Conservation (phyloP, 352 stramenopile species). For the Phytophthora niederhauseri region DNA sequence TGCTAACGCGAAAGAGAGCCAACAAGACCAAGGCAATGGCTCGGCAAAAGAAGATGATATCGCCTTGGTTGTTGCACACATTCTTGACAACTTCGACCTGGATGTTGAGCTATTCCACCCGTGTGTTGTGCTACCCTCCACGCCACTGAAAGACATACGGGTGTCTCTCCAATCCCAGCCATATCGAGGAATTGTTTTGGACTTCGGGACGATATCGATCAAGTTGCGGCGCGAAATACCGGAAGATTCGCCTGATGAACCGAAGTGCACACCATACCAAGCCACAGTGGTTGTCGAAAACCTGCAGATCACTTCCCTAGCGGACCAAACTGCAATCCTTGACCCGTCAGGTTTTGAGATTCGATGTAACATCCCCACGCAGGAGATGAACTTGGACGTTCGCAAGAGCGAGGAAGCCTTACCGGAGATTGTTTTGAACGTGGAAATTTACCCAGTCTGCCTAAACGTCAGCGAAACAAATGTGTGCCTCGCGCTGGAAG, state of each 20-base stretch:
- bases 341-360: constrained; percentile 47
- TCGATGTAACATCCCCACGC: constrained; percentile 23
- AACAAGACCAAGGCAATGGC: neutral
- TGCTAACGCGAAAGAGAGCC: neutral
- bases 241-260: constrained; percentile 7
- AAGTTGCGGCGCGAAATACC: constrained; percentile 25
- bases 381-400: constrained; percentile 1
- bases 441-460: constrained; percentile 43
- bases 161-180: constrained; percentile 34
- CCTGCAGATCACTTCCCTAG: constrained; percentile 40
- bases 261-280: constrained; percentile 16
- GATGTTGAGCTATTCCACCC: constrained; percentile 53
- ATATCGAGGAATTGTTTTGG: constrained; percentile 48
- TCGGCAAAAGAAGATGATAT: constrained; percentile 15
- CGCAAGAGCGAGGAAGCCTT: neutral
- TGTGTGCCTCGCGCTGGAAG: constrained; percentile 42
- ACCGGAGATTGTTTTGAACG: constrained; percentile 27
- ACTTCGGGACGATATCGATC: constrained; percentile 56
- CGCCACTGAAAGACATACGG: constrained; percentile 39
- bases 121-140: constrained; percentile 51
- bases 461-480: constrained; percentile 56
- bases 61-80: constrained; percentile 15
- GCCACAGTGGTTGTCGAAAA: constrained; percentile 27
- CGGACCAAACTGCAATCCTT: constrained; percentile 39
- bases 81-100: constrained; percentile 42